Evolutionary conservation across 2,329 filamentous ascomycete genomes (phyloP), one percentile per base, ranked within the genome.

Genomic region (Trichoderma endophyticum): DNA sequence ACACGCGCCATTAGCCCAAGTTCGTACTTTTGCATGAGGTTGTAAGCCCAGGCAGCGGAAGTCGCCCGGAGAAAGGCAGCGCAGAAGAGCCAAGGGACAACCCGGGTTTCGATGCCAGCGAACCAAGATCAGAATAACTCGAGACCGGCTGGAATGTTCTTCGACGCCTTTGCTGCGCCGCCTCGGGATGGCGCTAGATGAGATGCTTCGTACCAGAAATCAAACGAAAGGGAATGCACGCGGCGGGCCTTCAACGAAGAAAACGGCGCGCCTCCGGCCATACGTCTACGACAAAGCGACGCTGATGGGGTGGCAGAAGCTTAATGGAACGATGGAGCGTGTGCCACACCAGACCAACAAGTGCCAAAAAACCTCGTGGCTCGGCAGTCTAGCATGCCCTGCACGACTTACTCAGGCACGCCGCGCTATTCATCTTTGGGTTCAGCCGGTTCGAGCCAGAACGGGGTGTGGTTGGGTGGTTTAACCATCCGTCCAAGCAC

Each of bases 351-450:
- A 70, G 54, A 24, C 56, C 70, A 39, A 67, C 63, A 54, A 67
- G 54, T 69, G 57, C 32, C 43, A 68, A 67, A 66, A 67, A 63
- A 54, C 70, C 71, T 72, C 71, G 71, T 72, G 71, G 71, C 71
- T 72, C 71, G 64, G 59, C 39, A 72, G 71, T 66, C 65, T 66
- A 62, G 64, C 64, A 61, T 39, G 57, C 56, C 48, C 71, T 62
- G 64, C 48, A 72, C 59, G 59, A 68, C 71, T 72, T 72, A 72
- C 71, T 72, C 71, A 72, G 71, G 71, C 60, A 72, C 70, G 48
- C 30, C 32, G 43, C 71, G 65, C 71, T 69, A 72, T 72, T 59
- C 68, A 43, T 32, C 21, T 34, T 57, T 63, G 30, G 66, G 66
- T 43, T 57, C 68, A 71, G 68, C 68, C 62, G 15, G 21, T 21